Conservation (phyloP, 2,329 filamentous ascomycete species). For the Fulvia fulva region DNA sequence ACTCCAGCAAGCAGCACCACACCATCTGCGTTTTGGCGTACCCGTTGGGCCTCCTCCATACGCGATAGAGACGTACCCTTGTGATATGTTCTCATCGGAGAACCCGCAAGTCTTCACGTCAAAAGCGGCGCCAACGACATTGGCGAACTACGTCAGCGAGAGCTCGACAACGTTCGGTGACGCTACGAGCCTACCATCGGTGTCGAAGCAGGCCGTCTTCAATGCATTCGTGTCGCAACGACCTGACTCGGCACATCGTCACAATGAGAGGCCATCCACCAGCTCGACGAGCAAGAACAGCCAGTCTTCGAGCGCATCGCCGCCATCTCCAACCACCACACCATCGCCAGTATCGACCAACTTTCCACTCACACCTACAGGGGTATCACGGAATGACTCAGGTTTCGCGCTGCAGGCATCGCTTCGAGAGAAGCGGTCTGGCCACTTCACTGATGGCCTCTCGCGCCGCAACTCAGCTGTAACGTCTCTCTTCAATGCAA, state of each 20-base stretch:
- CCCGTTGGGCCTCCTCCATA: constrained; percentile 86
- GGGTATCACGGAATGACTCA: constrained; percentile 81
- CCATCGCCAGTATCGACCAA: constrained; percentile 76
- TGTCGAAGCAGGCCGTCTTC: constrained; percentile 65
- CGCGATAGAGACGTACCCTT: constrained; percentile 86
- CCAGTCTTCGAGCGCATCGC: constrained; percentile 42
- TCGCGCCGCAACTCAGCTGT: constrained; percentile 86
- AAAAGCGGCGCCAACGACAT: constrained; percentile 63
- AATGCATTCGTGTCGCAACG: constrained; percentile 84
- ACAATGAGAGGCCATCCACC: constrained; percentile 72
- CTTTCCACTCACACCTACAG: constrained; percentile 69
- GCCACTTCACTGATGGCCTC: constrained; percentile 63
- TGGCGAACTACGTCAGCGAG: constrained; percentile 82
- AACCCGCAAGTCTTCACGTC: constrained; percentile 75
- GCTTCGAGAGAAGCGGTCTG: constrained; percentile 88
- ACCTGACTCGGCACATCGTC: constrained; percentile 54
- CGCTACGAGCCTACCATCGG: constrained; percentile 46
- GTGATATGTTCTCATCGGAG: constrained; percentile 85
- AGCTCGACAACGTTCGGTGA: constrained; percentile 86
- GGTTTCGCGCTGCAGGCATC: constrained; percentile 83
- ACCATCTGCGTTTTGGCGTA: constrained; percentile 82
- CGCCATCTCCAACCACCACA: constrained; percentile 60
- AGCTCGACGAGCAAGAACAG: constrained; percentile 50
- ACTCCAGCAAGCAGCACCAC: constrained; percentile 83
- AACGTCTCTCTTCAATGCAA: constrained; percentile 31